phyloP scores from a whole-genome alignment of 306 rosid species.

The Sophora flavescens region DNA sequence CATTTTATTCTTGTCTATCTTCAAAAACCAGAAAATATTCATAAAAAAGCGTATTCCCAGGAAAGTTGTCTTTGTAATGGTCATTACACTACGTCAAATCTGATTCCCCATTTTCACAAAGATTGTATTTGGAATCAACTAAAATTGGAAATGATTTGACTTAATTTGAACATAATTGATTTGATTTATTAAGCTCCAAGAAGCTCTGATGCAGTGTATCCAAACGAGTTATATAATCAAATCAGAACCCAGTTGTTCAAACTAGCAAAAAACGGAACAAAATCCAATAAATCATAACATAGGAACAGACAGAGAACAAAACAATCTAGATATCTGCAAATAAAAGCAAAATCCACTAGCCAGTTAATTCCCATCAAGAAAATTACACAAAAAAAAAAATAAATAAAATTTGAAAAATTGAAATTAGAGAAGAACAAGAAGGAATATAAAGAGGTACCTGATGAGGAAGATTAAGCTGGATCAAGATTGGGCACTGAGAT shows the following conservation, averaged over 20 bases:
- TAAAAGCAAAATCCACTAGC: neutral
- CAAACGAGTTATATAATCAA: neutral
- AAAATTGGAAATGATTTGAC: neutral
- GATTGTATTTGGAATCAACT: neutral
- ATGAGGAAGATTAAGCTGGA: slow-evolving; percentile 64
- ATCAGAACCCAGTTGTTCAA: neutral
- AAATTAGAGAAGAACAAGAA: neutral
- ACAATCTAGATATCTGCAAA: neutral
- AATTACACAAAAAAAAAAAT: neutral
- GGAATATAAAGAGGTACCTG: slow-evolving; percentile 51
- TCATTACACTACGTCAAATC: neutral
- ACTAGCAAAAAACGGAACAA: neutral
- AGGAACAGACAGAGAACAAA: neutral
- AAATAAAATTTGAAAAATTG: neutral
- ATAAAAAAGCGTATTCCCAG: neutral
- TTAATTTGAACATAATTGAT: neutral
- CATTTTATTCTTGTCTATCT: neutral
- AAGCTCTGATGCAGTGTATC: too few species aligned
- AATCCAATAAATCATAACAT: neutral
- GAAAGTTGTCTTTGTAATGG: neutral
- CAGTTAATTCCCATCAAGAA: slow-evolving; percentile 1
- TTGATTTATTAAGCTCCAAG: too few species aligned
- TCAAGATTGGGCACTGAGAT: slow-evolving; percentile 71
- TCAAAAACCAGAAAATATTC: neutral
- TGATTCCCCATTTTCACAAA: slow-evolving; percentile 7